Conservation (phyloP, 352 stramenopile genomes). For the Phytophthora podocarpi region DNA sequence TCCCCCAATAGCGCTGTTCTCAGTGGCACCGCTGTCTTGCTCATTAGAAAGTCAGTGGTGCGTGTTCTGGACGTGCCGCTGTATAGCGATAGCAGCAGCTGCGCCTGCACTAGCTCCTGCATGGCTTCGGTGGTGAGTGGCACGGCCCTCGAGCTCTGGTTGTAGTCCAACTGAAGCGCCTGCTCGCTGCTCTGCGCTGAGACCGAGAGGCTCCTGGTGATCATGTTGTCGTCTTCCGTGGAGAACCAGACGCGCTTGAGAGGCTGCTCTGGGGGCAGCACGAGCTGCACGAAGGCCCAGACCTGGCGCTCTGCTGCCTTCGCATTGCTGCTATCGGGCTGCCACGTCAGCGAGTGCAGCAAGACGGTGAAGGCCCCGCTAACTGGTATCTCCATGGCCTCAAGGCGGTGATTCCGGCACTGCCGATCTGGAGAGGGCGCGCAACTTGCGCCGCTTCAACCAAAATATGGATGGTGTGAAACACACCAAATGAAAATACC, state of each 20-base stretch:
- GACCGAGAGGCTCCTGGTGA: constrained; percentile 45
- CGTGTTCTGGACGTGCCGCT: constrained; percentile 32
- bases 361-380: constrained; percentile 45
- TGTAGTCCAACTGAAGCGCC: constrained; percentile 39
- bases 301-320: constrained; percentile 12
- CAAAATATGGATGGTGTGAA: constrained; percentile 2
- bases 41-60: constrained; percentile 42
- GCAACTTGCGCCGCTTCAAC: constrained; percentile 36
- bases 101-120: constrained; percentile 43
- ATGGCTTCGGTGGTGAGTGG: constrained; percentile 39
- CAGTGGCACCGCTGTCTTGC: constrained; percentile 44
- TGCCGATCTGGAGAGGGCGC: neutral
- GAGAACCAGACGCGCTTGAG: constrained; percentile 61
- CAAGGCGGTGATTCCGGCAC: neutral
- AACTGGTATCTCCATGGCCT: constrained; percentile 21
- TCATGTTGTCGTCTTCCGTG: constrained; percentile 53
- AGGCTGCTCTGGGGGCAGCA: constrained; percentile 25
- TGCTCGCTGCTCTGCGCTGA: neutral
- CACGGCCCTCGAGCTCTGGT: constrained; percentile 54
- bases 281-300: constrained; percentile 51
- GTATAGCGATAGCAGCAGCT: constrained; percentile 51
- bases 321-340: neutral
- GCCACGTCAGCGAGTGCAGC: constrained; percentile 42
- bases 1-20: constrained; percentile 34
- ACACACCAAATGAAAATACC: constrained; percentile 13